Conservation (phyloP, 1,284 basidiomycete genomes). For the Agroathelia rolfsii region DNA sequence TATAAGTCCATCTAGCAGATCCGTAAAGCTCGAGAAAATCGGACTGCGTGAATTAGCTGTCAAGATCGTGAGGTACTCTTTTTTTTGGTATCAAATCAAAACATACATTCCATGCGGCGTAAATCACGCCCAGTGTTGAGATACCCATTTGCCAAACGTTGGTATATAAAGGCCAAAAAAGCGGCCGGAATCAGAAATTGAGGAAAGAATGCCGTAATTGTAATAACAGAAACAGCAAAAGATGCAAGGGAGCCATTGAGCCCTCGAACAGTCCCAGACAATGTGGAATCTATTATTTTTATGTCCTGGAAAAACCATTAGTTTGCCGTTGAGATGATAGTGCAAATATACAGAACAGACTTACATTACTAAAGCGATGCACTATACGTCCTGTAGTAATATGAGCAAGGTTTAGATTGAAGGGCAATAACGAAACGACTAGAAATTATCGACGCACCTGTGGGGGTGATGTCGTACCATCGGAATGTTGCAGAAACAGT, state of each 20-base stretch:
- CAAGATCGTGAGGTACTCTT: constrained; percentile 47
- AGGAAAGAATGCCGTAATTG: constrained; percentile 42
- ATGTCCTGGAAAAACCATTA: constrained; percentile 31
- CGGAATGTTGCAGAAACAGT: constrained; percentile 44
- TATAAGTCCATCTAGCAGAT: constrained; percentile 60
- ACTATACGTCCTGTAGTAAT: constrained; percentile 46
- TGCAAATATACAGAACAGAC: too few species aligned
- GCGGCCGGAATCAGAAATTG: constrained; percentile 48
- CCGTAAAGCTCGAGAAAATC: constrained; percentile 57
- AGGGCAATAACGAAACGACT: constrained; percentile 1
- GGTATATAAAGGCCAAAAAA: constrained; percentile 40
- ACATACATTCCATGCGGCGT: neutral
- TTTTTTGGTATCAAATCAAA: constrained; percentile 1
- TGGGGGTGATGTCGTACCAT: constrained; percentile 41
- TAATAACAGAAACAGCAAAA: constrained; percentile 37
- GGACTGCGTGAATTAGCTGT: constrained; percentile 48
- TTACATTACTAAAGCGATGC: constrained; percentile 43
- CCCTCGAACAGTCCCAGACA: constrained; percentile 34
- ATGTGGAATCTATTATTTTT: constrained; percentile 41
- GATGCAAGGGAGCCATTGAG: constrained; percentile 36
- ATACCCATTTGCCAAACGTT: constrained; percentile 43
- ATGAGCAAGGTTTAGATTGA: too few species aligned
- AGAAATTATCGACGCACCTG: constrained; percentile 22
- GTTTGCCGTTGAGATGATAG: neutral
- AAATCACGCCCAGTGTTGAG: constrained; percentile 42